phyloP scores from a whole-genome alignment of 805 yeast species.

The Candida alai region DNA sequence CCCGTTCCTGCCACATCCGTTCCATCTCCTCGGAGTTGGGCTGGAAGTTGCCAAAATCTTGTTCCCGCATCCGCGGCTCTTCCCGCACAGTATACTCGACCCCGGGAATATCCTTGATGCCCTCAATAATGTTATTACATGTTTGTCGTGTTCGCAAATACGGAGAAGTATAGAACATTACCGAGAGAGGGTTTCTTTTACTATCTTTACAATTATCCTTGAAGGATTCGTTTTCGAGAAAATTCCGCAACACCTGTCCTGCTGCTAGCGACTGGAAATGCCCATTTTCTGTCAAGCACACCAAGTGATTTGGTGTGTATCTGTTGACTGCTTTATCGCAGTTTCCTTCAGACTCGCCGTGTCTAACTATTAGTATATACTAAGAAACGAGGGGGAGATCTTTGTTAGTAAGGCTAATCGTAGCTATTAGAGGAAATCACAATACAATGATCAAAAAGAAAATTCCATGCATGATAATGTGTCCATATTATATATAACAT shows the following conservation, averaged over 20 bases:
- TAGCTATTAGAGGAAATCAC: too few species aligned
- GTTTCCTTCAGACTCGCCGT: conserved; percentile 92
- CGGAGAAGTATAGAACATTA: conserved; percentile 83
- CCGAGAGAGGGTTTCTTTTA: conserved; percentile 26
- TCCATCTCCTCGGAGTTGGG: conserved; percentile 73
- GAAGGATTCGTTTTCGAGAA: conserved; percentile 35
- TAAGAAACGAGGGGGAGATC: conserved; percentile 19
- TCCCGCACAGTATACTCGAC: conserved; percentile 58
- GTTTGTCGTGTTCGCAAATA: conserved; percentile 84
- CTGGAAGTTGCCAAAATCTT: conserved; percentile 93
- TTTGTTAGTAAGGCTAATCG: conserved; percentile 1
- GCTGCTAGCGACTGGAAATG: conserved; percentile 60
- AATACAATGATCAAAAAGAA: not conserved
- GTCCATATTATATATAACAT: not conserved
- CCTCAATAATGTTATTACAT: conserved; percentile 61
- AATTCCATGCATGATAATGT: not conserved
- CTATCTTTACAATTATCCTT: conserved; percentile 9
- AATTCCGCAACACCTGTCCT: conserved; percentile 48
- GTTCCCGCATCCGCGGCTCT: conserved; percentile 91
- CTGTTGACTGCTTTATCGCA: conserved; percentile 79
- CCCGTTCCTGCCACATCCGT: conserved; percentile 76
- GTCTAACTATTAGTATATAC: conserved; percentile 78
- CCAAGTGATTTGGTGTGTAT: conserved; percentile 74
- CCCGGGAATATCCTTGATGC: conserved; percentile 44
- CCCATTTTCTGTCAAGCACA: conserved; percentile 70